Base-by-base conservation (phyloP, 225 moss, liverwort and hornwort species). In the Lunularia cruciata region DNA sequence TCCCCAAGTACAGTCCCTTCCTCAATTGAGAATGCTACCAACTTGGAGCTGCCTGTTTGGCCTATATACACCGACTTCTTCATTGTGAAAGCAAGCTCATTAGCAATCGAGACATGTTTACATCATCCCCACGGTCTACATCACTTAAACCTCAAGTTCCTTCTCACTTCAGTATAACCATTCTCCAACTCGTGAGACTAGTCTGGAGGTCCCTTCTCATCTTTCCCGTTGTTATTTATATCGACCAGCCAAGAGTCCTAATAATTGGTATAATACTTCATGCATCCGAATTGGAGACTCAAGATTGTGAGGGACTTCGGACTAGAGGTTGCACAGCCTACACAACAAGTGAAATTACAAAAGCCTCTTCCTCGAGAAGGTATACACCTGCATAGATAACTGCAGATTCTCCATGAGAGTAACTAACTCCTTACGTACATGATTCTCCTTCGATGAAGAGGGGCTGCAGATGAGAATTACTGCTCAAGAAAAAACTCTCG, bases 301-400 rank as follows among this genome's bases (percentile, higher is more conserved):
- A 7, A 27, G 46, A 28, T 63, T 28, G 26, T 63, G 63, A 63
- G 8, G 39, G 43, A 46, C 22, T 47, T 46, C 14, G 5, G 6
- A 6, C 18, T 30, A 45, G 28, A 31, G 12, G 27, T 64, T 27
- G 46, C 8, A 46, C 18, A 63, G 15, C 14, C 39, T 10, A 45
- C 42, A 31, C 27, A 47, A 27, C 30, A 38, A 40, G 25, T 61
- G 26, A 40, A 61, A 23, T 61, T n/a, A 64, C 63, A 64, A 16
- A 30, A 43, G 45, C 62, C 63, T 43, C 27, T 28, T 31, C 45
- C 45, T 28, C 8, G 46, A 28, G 14, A 39, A 31, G 2, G 19
- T 12, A 40, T 12, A 31, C 18, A 30, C 7, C 46, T 13, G 45
- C 23, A 45, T 30, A 8, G 20, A 49, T 49, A 49, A 16, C 20